Evolutionary conservation across 2,329 filamentous ascomycete species (phyloP).

Genomic region (Gaeumannomyces tritici): DNA sequence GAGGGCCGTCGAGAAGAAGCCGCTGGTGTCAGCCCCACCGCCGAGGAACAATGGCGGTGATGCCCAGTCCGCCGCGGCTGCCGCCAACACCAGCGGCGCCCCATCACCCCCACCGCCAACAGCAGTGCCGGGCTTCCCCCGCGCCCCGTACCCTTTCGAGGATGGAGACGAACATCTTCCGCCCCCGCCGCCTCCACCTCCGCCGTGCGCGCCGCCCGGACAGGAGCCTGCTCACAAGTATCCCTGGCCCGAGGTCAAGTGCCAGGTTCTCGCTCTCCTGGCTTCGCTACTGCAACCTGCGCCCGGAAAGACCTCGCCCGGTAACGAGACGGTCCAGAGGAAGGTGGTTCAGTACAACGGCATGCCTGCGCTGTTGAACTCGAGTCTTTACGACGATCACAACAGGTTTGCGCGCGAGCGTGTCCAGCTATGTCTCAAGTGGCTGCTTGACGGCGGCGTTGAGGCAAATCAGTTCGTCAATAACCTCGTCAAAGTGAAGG

Average conservation of each 20-base stretch:
- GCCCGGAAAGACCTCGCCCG: slow-evolving; percentile 45
- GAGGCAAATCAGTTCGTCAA: slow-evolving; percentile 64
- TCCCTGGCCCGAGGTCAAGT: slow-evolving; percentile 71
- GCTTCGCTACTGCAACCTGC: slow-evolving; percentile 85
- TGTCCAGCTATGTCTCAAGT: slow-evolving; percentile 81
- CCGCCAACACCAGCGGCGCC: slow-evolving; percentile 12
- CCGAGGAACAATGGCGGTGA: background rate
- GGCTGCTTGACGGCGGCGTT: slow-evolving; percentile 64
- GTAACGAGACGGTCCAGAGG: slow-evolving; percentile 69
- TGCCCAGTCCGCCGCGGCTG: slow-evolving; percentile 9
- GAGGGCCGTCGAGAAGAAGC: slow-evolving; percentile 75
- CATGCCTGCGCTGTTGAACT: slow-evolving; percentile 79
- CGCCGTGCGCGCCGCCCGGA: slow-evolving; percentile 38
- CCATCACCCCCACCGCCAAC: slow-evolving; percentile 17
- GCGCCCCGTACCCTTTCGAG: slow-evolving; percentile 10
- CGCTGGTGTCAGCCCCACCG: slow-evolving; percentile 36
- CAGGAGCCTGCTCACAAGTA: slow-evolving; percentile 57
- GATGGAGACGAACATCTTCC: slow-evolving; percentile 13
- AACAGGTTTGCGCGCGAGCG: slow-evolving; percentile 93
- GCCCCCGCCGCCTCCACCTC: slow-evolving; percentile 30
- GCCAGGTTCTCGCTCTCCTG: slow-evolving; percentile 82
- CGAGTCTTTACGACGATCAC: slow-evolving; percentile 83
- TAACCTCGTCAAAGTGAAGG: slow-evolving; percentile 39
- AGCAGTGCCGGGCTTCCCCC: slow-evolving; percentile 12
- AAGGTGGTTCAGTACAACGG: slow-evolving; percentile 81